Base-by-base conservation (phyloP, 2,329 filamentous ascomycete species). In the Apiospora rasikravindrae region DNA sequence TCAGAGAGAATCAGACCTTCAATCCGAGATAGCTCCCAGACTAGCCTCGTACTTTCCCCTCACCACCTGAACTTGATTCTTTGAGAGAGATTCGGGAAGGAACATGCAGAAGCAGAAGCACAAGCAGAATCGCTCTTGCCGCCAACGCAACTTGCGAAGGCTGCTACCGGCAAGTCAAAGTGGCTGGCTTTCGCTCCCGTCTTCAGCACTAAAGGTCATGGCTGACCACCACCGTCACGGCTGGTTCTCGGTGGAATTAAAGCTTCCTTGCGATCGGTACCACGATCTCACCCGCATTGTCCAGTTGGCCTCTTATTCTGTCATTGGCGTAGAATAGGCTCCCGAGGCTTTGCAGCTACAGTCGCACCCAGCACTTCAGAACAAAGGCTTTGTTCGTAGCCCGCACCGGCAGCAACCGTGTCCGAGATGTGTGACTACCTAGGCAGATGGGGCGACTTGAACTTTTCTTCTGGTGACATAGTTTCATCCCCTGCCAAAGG, bases 221-320 rank as follows among this genome's bases (percentile, higher is more conserved):
- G 29, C 4, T 40, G 16, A 14, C 22, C 29, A 64, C 29, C 53
- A 61, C 33, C 57, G 22, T 64, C 6, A 40, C 29, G 10, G 57
- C 33, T n/a, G 57, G 57, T 64, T 16, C 8, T 40, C 57, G 57
- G 57, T 64, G 57, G 57, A 64, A 40, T 64, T 33, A n/a, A 40
- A 61, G 16, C 53, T 61, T 61, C 53, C 16, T 61, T 22, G 7
- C 16, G 19, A 22, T 11, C 29, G 53, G 29, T 22, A 61, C 10
- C 16, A 16, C 8, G 53, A 61, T 61, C 53, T 37, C 16, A 7
- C 16, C 29, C 14, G 2, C 7, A 11, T 22, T 37, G 16, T 61
- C 57, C 4, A 11, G 13, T 24, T 64, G 57, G 33, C 33, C 40
- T 64, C 26, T 19, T 22, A 57, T 33, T 33, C 26, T 57, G 51